Conservation (phyloP, 495 filamentous ascomycete species). For the Halenospora varia region DNA sequence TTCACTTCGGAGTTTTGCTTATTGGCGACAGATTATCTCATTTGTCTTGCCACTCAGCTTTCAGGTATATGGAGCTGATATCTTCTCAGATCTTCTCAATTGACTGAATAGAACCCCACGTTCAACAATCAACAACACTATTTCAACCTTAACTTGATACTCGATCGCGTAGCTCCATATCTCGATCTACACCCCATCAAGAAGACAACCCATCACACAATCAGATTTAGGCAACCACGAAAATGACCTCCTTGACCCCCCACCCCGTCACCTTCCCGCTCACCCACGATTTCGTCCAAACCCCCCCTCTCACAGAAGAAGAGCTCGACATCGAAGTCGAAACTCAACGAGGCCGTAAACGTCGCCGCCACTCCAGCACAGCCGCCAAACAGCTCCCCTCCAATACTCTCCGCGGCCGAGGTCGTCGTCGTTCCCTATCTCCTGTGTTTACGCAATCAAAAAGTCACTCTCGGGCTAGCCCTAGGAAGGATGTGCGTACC, state of each 20-base stretch:
- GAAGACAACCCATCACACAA: neutral
- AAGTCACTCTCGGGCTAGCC: neutral
- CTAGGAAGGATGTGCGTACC: too few species aligned
- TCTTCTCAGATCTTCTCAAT: too few species aligned
- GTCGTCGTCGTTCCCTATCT: constrained; percentile 17
- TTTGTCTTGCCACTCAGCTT: too few species aligned
- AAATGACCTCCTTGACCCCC: neutral
- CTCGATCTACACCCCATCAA: too few species aligned
- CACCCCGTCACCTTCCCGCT: neutral
- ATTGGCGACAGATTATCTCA: too few species aligned
- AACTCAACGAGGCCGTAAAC: constrained; percentile 21
- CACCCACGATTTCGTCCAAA: neutral
- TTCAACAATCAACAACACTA: too few species aligned
- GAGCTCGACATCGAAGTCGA: constrained; percentile 14
- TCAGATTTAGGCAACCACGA: neutral
- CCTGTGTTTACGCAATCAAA: neutral
- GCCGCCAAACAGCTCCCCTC: constrained; percentile 9
- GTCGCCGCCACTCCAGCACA: constrained; percentile 11
- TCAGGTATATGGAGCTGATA: too few species aligned
- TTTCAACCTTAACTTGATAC: too few species aligned
- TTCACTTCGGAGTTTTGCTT: too few species aligned
- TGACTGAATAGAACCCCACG: too few species aligned
- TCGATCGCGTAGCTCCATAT: too few species aligned
- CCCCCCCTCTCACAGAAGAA: constrained; percentile 1
- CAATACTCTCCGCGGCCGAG: constrained; percentile 19